These are phyloP conservation scores for Colletotrichum chrysophilum DNA, from an alignment of 2,329 filamentous ascomycete genomes.

Conservation along the genomic window DNA sequence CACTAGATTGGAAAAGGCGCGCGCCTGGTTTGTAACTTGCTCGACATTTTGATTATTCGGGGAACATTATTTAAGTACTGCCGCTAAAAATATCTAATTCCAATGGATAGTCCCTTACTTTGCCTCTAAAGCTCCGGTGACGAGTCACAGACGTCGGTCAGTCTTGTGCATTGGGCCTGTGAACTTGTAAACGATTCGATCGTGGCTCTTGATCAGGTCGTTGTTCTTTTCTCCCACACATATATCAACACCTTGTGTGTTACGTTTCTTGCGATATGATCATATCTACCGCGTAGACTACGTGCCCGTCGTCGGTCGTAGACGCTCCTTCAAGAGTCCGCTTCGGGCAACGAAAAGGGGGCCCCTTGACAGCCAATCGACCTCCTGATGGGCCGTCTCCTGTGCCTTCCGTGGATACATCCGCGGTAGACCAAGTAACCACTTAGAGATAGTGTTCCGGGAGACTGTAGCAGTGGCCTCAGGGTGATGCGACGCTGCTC, in stretches of 20 bases:
- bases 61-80: no score
- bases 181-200: background rate
- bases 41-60: no score
- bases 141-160: fast-evolving
- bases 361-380: background rate
- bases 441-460: background rate
- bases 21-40: no score
- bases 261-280: background rate
- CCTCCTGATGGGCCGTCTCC: background rate
- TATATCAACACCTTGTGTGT: no score
- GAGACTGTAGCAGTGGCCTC: background rate
- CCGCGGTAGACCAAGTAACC: no score
- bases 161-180: fast-evolving
- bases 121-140: fast-evolving
- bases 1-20: no score
- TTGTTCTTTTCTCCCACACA: background rate
- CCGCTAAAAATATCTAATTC: no score
- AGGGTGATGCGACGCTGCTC: background rate
- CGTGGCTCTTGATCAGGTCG: background rate
- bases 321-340: background rate
- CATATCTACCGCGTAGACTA: fast-evolving
- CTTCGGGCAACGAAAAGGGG: background rate
- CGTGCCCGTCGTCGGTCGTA: background rate
- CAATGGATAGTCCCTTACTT: fast-evolving
- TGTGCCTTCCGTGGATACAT: background rate